These are phyloP conservation scores for Polyporus tsugae DNA, from an alignment of 1,284 basidiomycete species.

Conservation along the genomic window DNA sequence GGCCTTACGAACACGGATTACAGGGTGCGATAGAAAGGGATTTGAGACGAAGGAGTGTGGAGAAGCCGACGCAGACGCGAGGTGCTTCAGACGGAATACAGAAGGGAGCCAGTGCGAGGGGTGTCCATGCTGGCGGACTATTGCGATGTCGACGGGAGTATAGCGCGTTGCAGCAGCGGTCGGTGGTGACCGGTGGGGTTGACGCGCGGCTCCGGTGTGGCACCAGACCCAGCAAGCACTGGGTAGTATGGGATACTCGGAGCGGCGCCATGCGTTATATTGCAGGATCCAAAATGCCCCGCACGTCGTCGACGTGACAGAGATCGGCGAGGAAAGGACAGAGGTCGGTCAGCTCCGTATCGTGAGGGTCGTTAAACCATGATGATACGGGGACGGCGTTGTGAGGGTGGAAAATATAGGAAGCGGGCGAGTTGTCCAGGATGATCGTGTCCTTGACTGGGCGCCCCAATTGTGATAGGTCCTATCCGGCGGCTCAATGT, in stretches of 20 bases:
- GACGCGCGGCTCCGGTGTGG: background rate
- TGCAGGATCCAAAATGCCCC: slow-evolving; percentile 88
- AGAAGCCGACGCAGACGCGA: slow-evolving; percentile 20
- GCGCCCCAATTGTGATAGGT: slow-evolving; percentile 94
- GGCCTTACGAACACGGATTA: slow-evolving; percentile 19
- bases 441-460: slow-evolving; percentile 95
- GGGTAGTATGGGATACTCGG: background rate
- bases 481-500: slow-evolving; percentile 58
- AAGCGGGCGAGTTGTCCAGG: slow-evolving; percentile 98
- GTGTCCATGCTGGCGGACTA: slow-evolving; percentile 12
- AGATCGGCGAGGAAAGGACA: slow-evolving; percentile 94
- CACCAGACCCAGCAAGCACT: background rate
- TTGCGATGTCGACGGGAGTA: slow-evolving; percentile 13
- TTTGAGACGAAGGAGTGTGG: slow-evolving; percentile 13
- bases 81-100: slow-evolving; percentile 17
- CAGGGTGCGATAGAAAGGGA: slow-evolving; percentile 11
- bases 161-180: background rate
- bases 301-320: slow-evolving; percentile 85
- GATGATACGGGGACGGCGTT: slow-evolving; percentile 98
- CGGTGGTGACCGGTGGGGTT: background rate
- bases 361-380: slow-evolving; percentile 99
- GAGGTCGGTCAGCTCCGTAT: slow-evolving; percentile 95
- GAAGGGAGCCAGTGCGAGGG: background rate
- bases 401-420: slow-evolving; percentile 99
- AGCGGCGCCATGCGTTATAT: slow-evolving; percentile 20